These are phyloP conservation scores for Boletus tomentosulus DNA, from an alignment of 768 basidiomycete species.

Conservation along the genomic window DNA sequence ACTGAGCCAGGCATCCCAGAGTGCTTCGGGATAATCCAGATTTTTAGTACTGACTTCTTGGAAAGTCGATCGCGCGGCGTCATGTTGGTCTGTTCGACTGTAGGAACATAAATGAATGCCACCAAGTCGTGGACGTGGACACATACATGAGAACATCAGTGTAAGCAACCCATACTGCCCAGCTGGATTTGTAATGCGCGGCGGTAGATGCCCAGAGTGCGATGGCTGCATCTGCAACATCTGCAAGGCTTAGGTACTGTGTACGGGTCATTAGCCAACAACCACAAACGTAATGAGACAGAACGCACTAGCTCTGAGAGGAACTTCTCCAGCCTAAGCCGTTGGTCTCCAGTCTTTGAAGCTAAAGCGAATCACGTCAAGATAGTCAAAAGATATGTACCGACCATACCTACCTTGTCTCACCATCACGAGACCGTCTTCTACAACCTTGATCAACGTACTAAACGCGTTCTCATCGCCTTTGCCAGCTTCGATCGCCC, in stretches of 20 bases:
- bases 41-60: conserved; percentile 62
- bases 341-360: conserved; percentile 66
- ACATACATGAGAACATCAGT: conserved; percentile 71
- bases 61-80: conserved; percentile 65
- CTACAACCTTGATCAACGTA: conserved; percentile 52
- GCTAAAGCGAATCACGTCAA: conserved; percentile 34
- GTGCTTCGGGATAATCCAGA: conserved; percentile 91
- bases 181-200: conserved; percentile 66
- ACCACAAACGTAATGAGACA: neutral
- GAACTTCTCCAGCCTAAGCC: conserved; percentile 79
- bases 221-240: conserved; percentile 51
- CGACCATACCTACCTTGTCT: conserved; percentile 43
- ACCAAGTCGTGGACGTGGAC: neutral
- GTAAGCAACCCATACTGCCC: conserved; percentile 71
- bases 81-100: conserved; percentile 51
- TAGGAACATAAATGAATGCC: neutral
- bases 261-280: neutral
- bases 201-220: conserved; percentile 62
- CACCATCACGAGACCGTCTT: conserved; percentile 60
- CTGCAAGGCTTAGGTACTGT: conserved; percentile 45
- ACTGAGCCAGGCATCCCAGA: conserved; percentile 87
- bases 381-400: neutral
- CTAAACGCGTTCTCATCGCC: conserved; percentile 51
- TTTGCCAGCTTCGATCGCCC: conserved; percentile 44
- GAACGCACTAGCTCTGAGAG: conserved; percentile 66